These are phyloP conservation scores for Orobanche coerulescens DNA, from an alignment of 257 asterid species.

Conservation along the genomic window DNA sequence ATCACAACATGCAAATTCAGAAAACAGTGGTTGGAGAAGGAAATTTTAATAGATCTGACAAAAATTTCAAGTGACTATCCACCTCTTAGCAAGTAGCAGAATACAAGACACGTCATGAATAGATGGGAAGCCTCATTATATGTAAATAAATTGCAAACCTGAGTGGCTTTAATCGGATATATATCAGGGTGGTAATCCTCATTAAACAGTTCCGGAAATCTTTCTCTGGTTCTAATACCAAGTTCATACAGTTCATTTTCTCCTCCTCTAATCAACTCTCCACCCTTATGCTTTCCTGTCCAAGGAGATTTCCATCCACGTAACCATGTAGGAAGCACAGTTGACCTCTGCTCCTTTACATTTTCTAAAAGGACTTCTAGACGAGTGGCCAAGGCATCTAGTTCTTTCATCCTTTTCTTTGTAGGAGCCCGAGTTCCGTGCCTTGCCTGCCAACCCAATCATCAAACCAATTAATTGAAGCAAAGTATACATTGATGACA, in stretches of 20 bases:
- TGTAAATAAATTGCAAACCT: slow-evolving; percentile 38
- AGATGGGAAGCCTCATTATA: not conserved
- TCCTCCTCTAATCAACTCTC: slow-evolving; percentile 79
- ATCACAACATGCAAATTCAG: slow-evolving; percentile 13
- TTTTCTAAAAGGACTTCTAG: slow-evolving; percentile 47
- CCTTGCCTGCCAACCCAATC: slow-evolving; percentile 60
- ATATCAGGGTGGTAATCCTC: slow-evolving; percentile 84
- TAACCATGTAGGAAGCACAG: slow-evolving; percentile 71
- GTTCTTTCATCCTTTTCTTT: slow-evolving; percentile 66
- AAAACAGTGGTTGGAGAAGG: not conserved
- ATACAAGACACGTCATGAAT: slow-evolving; percentile 2
- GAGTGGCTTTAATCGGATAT: slow-evolving; percentile 83
- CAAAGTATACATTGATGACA: not conserved
- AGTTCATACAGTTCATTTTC: slow-evolving; percentile 80
- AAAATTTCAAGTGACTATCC: not conserved
- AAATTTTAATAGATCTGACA: slow-evolving; percentile 3
- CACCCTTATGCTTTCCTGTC: slow-evolving; percentile 78
- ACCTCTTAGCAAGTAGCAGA: no score
- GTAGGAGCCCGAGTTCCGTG: slow-evolving; percentile 99
- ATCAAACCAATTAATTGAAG: slow-evolving; percentile 12
- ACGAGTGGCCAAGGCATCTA: slow-evolving; percentile 56
- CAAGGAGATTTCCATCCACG: slow-evolving; percentile 85
- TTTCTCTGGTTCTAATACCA: slow-evolving; percentile 69
- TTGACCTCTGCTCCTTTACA: slow-evolving; percentile 41
- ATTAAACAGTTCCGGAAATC: slow-evolving; percentile 54